phyloP scores from a whole-genome alignment of 345 rosid genomes.

The Ailanthus altissimus region DNA sequence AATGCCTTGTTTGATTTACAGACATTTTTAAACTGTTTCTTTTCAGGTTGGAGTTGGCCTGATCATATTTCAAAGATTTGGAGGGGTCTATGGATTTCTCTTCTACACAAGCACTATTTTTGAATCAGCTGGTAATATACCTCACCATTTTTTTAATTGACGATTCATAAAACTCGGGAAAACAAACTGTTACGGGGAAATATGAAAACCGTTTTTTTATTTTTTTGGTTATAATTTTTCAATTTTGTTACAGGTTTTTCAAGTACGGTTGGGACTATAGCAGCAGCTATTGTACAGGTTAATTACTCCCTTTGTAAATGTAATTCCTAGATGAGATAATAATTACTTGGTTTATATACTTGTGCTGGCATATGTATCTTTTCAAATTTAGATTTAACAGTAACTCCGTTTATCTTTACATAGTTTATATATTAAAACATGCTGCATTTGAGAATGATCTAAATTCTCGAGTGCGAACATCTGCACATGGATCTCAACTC shows the following conservation, averaged over 20 bases:
- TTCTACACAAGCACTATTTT: constrained; percentile 42
- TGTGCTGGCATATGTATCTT: too few relatives aligned
- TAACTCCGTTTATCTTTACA: too few relatives aligned
- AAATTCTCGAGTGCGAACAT: background rate
- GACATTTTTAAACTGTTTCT: background rate
- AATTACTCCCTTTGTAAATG: constrained; percentile 7
- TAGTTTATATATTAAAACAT: too few relatives aligned
- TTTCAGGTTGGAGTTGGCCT: constrained; percentile 46
- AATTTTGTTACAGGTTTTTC: constrained; percentile 36
- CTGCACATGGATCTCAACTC: too few relatives aligned
- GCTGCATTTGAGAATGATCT: too few relatives aligned
- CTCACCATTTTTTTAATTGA: background rate
- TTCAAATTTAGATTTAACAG: too few relatives aligned
- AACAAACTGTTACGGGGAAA: background rate
- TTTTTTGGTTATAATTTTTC: background rate
- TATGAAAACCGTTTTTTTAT: background rate
- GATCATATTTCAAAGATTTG: constrained; percentile 42
- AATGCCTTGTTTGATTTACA: background rate
- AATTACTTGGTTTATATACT: background rate
- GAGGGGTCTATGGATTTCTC: constrained; percentile 43
- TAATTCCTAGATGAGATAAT: background rate
- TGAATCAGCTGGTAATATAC: constrained; percentile 34
- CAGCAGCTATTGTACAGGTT: constrained; percentile 41
- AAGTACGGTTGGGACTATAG: constrained; percentile 30
- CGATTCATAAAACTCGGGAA: background rate